phyloP scores from a whole-genome alignment of 345 rosid species.

The Pseudoturritis turrita region DNA sequence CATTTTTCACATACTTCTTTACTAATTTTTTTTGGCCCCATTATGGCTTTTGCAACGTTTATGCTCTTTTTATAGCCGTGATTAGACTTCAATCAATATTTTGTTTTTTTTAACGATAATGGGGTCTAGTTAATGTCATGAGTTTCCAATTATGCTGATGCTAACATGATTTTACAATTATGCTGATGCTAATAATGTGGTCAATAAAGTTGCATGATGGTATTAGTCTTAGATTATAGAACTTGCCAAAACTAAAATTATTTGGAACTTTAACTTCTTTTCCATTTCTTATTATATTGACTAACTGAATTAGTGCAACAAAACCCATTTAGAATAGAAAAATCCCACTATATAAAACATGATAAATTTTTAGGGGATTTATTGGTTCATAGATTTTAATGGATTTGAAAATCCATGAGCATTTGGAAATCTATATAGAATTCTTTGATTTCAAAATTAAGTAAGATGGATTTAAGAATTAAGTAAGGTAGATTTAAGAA shows the following conservation, averaged over 20 bases:
- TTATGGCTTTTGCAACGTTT: conserved; percentile 17
- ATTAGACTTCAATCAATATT: conserved; percentile 21
- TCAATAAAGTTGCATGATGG: conserved; percentile 28
- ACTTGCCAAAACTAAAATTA: conserved; percentile 15
- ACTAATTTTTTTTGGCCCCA: conserved; percentile 13
- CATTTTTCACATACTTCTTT: conserved; percentile 15
- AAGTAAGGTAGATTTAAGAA: no score
- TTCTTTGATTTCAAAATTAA: no score
- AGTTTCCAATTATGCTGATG: background rate
- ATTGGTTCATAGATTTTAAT: no score
- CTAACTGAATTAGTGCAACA: background rate
- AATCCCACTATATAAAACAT: background rate
- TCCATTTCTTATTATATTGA: background rate
- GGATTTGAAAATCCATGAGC: no score
- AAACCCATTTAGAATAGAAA: background rate
- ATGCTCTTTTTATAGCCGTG: conserved; percentile 11
- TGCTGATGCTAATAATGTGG: background rate
- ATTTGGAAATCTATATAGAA: no score
- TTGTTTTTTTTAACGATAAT: background rate
- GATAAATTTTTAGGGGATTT: no score
- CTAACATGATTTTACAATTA: background rate
- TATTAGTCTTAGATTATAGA: conserved; percentile 20
- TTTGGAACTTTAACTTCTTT: background rate
- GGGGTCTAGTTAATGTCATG: conserved; percentile 7
- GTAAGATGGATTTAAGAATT: no score